phyloP scores from a whole-genome alignment of 2,329 filamentous ascomycete genomes.

The Paracoccidioides brasiliensis region DNA sequence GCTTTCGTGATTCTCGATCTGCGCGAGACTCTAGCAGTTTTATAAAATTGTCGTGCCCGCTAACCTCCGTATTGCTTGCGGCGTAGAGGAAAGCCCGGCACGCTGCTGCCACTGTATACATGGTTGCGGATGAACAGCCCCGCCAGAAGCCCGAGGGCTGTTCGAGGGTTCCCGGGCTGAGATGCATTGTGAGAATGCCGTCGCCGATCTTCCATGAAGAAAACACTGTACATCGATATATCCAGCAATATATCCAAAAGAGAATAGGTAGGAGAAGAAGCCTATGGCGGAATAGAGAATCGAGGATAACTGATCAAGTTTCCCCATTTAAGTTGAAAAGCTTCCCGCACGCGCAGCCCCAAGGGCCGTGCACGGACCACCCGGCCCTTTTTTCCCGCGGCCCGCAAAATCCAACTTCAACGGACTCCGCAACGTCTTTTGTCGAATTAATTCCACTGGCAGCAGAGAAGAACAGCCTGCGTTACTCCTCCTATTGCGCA shows the following conservation, averaged over 20 bases:
- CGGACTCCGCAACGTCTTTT: too few relatives aligned
- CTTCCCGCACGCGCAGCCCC: background rate
- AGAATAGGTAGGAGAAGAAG: background rate
- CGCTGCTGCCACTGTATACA: conserved; percentile 58
- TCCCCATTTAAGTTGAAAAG: background rate
- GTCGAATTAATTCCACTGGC: background rate
- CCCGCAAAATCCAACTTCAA: background rate
- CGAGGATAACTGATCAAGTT: background rate
- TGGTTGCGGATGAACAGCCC: conserved; percentile 56
- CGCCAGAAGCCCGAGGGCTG: conserved; percentile 47
- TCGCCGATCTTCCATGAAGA: conserved; percentile 11
- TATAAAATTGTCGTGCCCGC: conserved; percentile 64
- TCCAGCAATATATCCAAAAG: conserved; percentile 14
- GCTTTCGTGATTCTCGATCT: conserved; percentile 51
- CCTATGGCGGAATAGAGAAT: background rate
- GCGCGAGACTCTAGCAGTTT: conserved; percentile 60
- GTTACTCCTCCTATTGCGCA: conserved; percentile 6
- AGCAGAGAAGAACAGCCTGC: background rate
- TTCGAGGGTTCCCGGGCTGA: conserved; percentile 28
- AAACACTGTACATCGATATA: conserved; percentile 10
- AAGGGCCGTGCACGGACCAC: conserved; percentile 9
- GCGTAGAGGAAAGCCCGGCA: conserved; percentile 63
- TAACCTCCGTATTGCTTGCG: conserved; percentile 60
- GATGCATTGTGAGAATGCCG: conserved; percentile 21
- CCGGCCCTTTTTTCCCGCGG: conserved; percentile 5